phyloP scores from a whole-genome alignment of 306 rosid genomes.

The Glycyrrhiza uralensis region DNA sequence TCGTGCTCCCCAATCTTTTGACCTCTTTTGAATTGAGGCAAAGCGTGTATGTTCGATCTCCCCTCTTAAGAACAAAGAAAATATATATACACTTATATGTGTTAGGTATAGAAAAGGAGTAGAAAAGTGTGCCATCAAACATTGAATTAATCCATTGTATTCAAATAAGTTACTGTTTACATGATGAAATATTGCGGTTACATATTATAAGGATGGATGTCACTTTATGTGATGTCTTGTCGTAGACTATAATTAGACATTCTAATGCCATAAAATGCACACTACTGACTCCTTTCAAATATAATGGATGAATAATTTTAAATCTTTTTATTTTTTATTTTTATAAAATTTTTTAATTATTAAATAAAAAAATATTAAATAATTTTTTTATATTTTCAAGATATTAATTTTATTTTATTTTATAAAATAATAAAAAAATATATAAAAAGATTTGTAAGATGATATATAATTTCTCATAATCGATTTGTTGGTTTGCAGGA shows the following conservation, averaged over 20 bases:
- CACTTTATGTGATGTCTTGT: constrained; percentile 35
- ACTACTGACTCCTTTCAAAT: neutral
- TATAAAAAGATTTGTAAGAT: no score
- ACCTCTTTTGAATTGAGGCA: constrained; percentile 47
- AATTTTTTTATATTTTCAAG: no score
- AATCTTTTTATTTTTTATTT: no score
- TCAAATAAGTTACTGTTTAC: constrained; percentile 8
- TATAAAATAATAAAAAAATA: no score
- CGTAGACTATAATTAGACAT: constrained; percentile 23
- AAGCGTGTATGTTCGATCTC: constrained; percentile 55
- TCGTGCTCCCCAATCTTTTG: constrained; percentile 56
- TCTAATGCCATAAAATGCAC: constrained; percentile 11
- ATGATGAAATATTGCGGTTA: neutral
- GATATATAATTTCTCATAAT: no score
- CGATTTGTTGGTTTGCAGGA: no score
- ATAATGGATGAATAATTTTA: no score
- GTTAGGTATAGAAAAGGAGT: constrained; percentile 50
- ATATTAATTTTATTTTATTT: no score
- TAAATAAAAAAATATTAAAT: no score
- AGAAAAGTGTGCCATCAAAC: constrained; percentile 34
- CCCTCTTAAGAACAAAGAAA: constrained; percentile 33
- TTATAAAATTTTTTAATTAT: no score
- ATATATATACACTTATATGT: constrained; percentile 34
- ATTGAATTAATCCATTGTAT: constrained; percentile 53
- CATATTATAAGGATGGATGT: neutral